Evolutionary conservation across 257 asterid species (phyloP), one percentile per base, ranked within the genome.

Genomic region (Lithospermum erythrorhizon): DNA sequence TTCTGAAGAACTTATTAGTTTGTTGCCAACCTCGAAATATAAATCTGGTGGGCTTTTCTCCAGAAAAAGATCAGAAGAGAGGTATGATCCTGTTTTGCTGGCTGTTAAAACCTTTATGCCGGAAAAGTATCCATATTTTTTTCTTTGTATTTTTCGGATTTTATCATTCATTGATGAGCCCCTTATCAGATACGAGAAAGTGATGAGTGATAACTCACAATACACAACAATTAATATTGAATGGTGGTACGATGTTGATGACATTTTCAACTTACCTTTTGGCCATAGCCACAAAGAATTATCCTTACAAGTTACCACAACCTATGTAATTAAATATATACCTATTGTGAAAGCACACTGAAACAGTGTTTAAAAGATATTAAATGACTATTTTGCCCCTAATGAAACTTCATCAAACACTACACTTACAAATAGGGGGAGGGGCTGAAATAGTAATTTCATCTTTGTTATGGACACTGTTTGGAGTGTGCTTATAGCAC

Each of bases 1-100:
- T 62, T 73, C 90, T 0, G 85, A 85, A 69, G 90, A 80, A 58
- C 89, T 83, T 55, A 87, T 90, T 66, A 81, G 77, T 55, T 65
- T 81, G 74, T 89, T 90, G 73, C 96, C 97, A 35, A 81, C 74
- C 45, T 79, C 96, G 19, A 90, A 90, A 80, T 85, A 81, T 80
- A 90, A 87, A 79, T 76, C 85, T 54, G 79, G 89, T 30, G 67
- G 79, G 55, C 73, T 90, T 17, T 90, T 90, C 79, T 87, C 79
- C 4, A 80, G 87, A 74, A 90, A 81, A 76, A 83, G 66, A 68
- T 80, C 76, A 54, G 83, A 77, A 45, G 97, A 87, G 76, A 80
- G 96, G 97, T 90, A 75, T 60, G 10, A 19, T 52, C 49, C 45
- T 62, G 48, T 20, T 52, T 53, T 52, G 29, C 22, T 19, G 14